Evolutionary conservation across 768 basidiomycete species (phyloP), one percentile per base, ranked within the genome.

Genomic region (Hebeloma cylindrosporum): DNA sequence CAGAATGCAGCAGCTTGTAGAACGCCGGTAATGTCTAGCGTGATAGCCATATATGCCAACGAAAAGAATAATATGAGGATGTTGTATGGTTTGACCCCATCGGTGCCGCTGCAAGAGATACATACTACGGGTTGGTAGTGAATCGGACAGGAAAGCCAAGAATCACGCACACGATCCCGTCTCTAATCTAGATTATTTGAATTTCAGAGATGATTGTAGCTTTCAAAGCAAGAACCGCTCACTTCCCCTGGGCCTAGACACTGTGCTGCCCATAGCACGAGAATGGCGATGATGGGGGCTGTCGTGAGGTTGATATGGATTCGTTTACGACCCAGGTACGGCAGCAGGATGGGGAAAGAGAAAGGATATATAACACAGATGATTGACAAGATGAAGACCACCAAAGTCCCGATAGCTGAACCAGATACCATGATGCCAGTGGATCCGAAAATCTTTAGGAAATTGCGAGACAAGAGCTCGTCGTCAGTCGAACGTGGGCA

Each of bases 51-150:
- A 66, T 96, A 96, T 0, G 93, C 92, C 37, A 96, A 72, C 3
- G 87, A 89, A 57, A 92, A 82, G 67, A 98, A 97, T 1, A 98
- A 69, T 18, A 91, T 89, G 63, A 98, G 79, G 52, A 98, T 93
- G 61, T 96, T 90, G 59, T 93, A 89, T 0, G 94, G 94, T 52
- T 87, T 80, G 20, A 96, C 77, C 2, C 86, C 86, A 47, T 84
- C 83, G 50, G 59, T 48, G 7, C 50, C 50, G 20, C 50, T 52
- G 32, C 5, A 38, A 20, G 21, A 18, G n/a, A n/a, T n/a, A n/a
- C n/a, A n/a, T n/a, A n/a, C n/a, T n/a, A 3, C 16, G 23, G 9
- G 16, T 44, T 30, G 6, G 23, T 31, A 20, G 29, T 37, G 11
- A 9, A 18, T 10, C 8, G 14, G 35, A 10, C 11, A 9, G 29